These are phyloP conservation scores for Neolentinus lepideus DNA, from an alignment of 1,284 basidiomycete genomes.

Conservation along the genomic window DNA sequence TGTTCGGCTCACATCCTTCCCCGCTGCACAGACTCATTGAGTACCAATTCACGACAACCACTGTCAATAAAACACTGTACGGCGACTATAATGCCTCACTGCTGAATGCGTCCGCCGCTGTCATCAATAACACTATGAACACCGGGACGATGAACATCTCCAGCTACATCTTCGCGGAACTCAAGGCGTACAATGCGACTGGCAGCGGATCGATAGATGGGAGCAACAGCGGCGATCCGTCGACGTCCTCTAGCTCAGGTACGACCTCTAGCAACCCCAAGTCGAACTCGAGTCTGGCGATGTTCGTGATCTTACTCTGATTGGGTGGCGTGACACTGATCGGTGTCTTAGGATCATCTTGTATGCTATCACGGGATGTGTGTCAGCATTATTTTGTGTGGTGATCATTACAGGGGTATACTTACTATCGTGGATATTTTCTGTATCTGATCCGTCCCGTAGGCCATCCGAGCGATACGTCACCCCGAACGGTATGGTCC, in stretches of 20 bases:
- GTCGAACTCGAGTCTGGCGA: slow-evolving; percentile 63
- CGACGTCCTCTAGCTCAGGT: slow-evolving; percentile 7
- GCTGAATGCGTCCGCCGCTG: slow-evolving; percentile 44
- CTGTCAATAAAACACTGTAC: slow-evolving; percentile 44
- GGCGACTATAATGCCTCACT: slow-evolving; percentile 49
- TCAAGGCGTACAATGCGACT: slow-evolving; percentile 63
- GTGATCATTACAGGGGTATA: slow-evolving; percentile 78
- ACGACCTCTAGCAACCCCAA: slow-evolving; percentile 10
- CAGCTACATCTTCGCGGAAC: slow-evolving; percentile 62
- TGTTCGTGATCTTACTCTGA: slow-evolving; percentile 34
- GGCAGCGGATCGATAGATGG: slow-evolving; percentile 14
- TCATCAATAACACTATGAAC: slow-evolving; percentile 44
- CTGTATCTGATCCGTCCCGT: slow-evolving; percentile 5
- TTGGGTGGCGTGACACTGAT: slow-evolving; percentile 6
- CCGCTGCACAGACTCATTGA: slow-evolving; percentile 43
- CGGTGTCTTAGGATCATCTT: slow-evolving; percentile 62
- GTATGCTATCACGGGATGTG: slow-evolving; percentile 81
- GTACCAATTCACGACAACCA: slow-evolving; percentile 43
- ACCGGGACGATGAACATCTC: slow-evolving; percentile 32
- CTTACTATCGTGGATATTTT: slow-evolving; percentile 11
- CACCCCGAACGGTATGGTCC: slow-evolving; percentile 92
- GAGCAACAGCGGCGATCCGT: slow-evolving; percentile 13
- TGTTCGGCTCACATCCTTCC: background rate
- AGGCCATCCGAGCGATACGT: slow-evolving; percentile 77
- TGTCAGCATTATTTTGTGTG: slow-evolving; percentile 74